These are phyloP conservation scores for Clitopilus passeckerianus DNA, from an alignment of 768 basidiomycete species.

Conservation along the genomic window DNA sequence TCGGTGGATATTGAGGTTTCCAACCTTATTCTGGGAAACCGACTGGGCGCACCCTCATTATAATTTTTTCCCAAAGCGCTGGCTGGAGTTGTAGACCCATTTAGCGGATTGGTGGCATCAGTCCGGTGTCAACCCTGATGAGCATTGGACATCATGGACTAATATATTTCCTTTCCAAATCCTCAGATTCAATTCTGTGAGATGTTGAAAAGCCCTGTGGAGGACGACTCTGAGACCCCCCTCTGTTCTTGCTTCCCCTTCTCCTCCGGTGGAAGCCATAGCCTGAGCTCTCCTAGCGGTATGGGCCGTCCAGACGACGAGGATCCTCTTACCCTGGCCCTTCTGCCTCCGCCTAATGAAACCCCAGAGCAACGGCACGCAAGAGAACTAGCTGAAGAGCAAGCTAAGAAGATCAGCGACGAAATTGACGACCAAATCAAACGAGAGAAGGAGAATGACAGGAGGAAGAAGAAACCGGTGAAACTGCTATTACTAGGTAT, in stretches of 20 bases:
- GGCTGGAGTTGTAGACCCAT: neutral
- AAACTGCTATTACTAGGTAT: slow-evolving; percentile 68
- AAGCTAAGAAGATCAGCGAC: slow-evolving; percentile 62
- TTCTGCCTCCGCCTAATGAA: slow-evolving; percentile 65
- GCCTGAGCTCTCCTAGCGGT: slow-evolving; percentile 6
- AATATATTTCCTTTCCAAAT: slow-evolving; percentile 9
- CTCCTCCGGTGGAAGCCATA: slow-evolving; percentile 7
- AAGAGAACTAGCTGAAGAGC: slow-evolving; percentile 57
- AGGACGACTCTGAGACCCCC: slow-evolving; percentile 4
- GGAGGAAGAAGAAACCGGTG: slow-evolving; percentile 62
- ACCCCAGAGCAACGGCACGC: slow-evolving; percentile 47
- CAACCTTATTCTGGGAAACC: neutral
- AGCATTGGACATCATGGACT: neutral
- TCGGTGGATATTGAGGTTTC: too few relatives aligned
- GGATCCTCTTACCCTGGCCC: slow-evolving; percentile 57
- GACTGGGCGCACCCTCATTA: neutral
- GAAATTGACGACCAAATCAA: slow-evolving; percentile 73
- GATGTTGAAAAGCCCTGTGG: slow-evolving; percentile 14
- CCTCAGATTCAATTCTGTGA: slow-evolving; percentile 9
- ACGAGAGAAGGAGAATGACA: slow-evolving; percentile 51
- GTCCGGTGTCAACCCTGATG: slow-evolving; percentile 1
- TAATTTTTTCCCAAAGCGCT: neutral
- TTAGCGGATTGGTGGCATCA: neutral
- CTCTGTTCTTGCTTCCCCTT: slow-evolving; percentile 4
- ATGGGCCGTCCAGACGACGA: slow-evolving; percentile 35